These are phyloP conservation scores for Boletus hoseneyae DNA, from an alignment of 1,284 basidiomycete genomes.

Conservation along the genomic window DNA sequence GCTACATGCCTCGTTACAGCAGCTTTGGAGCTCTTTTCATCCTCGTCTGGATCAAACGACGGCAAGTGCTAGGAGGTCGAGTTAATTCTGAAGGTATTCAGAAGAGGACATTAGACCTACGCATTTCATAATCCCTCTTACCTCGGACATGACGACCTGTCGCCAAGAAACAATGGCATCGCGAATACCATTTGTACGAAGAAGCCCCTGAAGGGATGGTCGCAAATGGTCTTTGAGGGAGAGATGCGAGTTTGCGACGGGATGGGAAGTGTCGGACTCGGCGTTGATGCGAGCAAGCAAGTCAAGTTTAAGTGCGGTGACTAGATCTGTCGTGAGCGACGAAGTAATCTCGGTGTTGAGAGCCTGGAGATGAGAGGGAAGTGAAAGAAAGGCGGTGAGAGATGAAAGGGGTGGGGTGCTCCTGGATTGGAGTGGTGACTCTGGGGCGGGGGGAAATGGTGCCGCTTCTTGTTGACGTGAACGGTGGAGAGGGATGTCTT, in stretches of 20 bases:
- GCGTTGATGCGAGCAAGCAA: conserved; percentile 52
- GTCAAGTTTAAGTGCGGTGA: conserved; percentile 67
- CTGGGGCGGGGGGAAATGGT: conserved; percentile 36
- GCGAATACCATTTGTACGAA: conserved; percentile 71
- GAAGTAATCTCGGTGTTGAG: conserved; percentile 71
- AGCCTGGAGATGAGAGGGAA: conserved; percentile 65
- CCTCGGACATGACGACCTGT: conserved; percentile 66
- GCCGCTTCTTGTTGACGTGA: conserved; percentile 20
- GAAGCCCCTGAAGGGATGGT: conserved; percentile 73
- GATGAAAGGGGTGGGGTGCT: conserved; percentile 49
- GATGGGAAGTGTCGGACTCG: conserved; percentile 26
- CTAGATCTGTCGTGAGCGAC: conserved; percentile 77
- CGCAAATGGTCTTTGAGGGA: conserved; percentile 58
- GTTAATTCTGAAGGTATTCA: conserved; percentile 8
- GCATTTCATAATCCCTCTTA: conserved; percentile 59
- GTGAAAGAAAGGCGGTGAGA: conserved; percentile 63
- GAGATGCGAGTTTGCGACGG: conserved; percentile 35
- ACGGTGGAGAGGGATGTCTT: conserved; percentile 1
- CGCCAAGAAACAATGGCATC: conserved; percentile 74
- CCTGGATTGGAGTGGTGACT: conserved; percentile 23
- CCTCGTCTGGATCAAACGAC: conserved; percentile 53
- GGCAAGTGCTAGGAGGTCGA: conserved; percentile 47
- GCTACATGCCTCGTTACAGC: conserved; percentile 36
- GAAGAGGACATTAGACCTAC: conserved; percentile 37
- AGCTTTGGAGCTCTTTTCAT: conserved; percentile 39